Evolutionary conservation across 2,329 filamentous ascomycete species (phyloP), one percentile per base, ranked within the genome.

Genomic region (Calonectria crousiana): DNA sequence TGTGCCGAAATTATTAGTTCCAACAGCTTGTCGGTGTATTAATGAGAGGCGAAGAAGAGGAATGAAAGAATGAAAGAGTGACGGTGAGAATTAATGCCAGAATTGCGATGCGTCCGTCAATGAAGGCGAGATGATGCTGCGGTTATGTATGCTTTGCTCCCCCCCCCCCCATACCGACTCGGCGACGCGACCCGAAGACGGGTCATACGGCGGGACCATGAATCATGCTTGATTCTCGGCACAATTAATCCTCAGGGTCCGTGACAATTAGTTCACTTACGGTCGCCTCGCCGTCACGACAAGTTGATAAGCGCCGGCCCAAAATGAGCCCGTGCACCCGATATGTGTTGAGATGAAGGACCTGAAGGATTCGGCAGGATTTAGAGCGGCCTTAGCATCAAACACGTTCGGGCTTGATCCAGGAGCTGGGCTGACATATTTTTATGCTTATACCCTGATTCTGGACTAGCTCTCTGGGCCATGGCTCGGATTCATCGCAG

Each of bases 361-460:
- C 56, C 56, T 28, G 23, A 62, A 62, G 56, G 34, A 62, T 62
- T 38, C 56, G 16, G 56, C 26, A 62, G 56, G 56, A 62, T 41
- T 41, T 16, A 38, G 56, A 20, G 23, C 56, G 56, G 38, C 16
- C 34, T 23, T 38, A 26, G 38, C 14, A 62, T 41, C 56, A 44
- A 62, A 62, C 56, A 30, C 6, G 26, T 26, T 26, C 6, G 20
- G 34, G 8, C 30, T 10, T 16, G 28, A 34, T n/a, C 16, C 14
- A 34, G 10, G 13, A 41, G 26, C 11, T 16, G 23, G 38, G 56
- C 56, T 62, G 56, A 62, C 56, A 62, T 41, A 20, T 26, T 28
- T 62, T 41, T 62, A 62, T 62, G 36, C 56, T 62, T 20, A 41
- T 41, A 41, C 56, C 14, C 34, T 4, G 26, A 62, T 62, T 20